phyloP scores from a whole-genome alignment of 2,329 filamentous ascomycete genomes.

The Diaporthe helianthi region DNA sequence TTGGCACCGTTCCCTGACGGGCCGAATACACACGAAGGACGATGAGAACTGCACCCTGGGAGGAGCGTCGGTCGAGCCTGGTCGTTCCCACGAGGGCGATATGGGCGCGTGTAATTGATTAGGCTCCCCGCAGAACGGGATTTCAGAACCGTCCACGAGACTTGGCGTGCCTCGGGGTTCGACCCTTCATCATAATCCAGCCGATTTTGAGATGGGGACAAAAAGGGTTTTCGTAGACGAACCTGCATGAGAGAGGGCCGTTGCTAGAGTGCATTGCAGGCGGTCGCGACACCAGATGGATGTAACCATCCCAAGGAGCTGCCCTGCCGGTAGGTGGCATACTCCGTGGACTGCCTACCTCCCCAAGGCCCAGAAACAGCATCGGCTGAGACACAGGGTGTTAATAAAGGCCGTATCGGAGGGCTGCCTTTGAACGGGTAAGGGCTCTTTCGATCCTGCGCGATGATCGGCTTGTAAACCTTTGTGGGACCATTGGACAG shows the following conservation, averaged over 20 bases:
- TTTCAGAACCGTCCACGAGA: not conserved
- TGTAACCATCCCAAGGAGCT: constrained; percentile 19
- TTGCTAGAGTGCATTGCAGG: constrained; percentile 21
- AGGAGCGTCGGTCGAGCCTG: not conserved
- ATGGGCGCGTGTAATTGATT: constrained; percentile 16
- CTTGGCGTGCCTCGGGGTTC: constrained; percentile 19
- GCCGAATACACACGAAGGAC: constrained; percentile 16
- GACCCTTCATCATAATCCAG: constrained; percentile 20
- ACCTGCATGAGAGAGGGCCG: constrained; percentile 19
- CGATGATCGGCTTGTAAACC: constrained; percentile 31
- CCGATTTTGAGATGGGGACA: not conserved
- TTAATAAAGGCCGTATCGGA: constrained; percentile 27
- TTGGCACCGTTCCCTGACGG: constrained; percentile 6
- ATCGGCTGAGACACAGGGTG: constrained; percentile 28
- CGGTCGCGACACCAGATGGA: constrained; percentile 25
- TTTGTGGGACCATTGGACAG: constrained; percentile 29
- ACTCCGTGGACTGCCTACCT: constrained; percentile 3
- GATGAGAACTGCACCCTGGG: not conserved
- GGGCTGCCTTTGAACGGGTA: constrained; percentile 22
- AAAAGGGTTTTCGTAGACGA: not conserved
- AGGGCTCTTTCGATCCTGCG: constrained; percentile 28
- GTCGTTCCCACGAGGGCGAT: constrained; percentile 10
- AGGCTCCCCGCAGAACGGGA: not conserved
- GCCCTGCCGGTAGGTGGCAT: constrained; percentile 20
- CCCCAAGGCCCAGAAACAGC: constrained; percentile 6